Base-by-base conservation (phyloP, 306 rosid species). In the Hylodesmum podocarpum region DNA sequence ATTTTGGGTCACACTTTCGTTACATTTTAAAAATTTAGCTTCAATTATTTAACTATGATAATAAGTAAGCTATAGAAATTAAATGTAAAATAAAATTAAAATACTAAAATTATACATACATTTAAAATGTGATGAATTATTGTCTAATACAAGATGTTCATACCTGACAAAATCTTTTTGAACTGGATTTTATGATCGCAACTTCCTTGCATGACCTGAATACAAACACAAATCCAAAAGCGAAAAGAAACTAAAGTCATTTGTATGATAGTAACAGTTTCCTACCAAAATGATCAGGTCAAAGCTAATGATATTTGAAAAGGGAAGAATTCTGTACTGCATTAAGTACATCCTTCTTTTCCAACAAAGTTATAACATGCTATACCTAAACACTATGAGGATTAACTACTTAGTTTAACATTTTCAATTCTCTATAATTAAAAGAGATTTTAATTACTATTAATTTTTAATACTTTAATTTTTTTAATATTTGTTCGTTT, bases 161-260 rank as follows among this genome's bases (percentile, higher is more conserved):
- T 27, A 1, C 2, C 5, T n/a, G 73, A 46, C 58, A 28, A 68
- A 1, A 6, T 15, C 13, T 15, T 14, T 46, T 51, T 63, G 53
- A 72, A 43, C 10, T 13, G 28, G 72, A 66, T 72, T 40, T 43
- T 54, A 43, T 79, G 75, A 74, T 40, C 29, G 66, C 10, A 73
- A 73, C 70, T 55, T 40, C 11, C 53, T 67, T 70, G 36, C 50
- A 21, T 53, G 28, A 53, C 5, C 47, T 43, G 36, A 37, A 34
- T 13, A 22, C 36, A 18, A 5, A 54, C 37, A 36, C 1, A 66
- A 51, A 36, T 25, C 49, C 11, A 3, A 28, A 12, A 36, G 27
- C 12, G 8, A 39, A 76, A 19, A 50, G n/a, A 47, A 62, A 18
- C 63, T 0, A 36, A 27, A 10, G 54, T 19, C 55, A 36, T 58